These are phyloP conservation scores for Phoma herbarum DNA, from an alignment of 2,329 filamentous ascomycete genomes.

Conservation along the genomic window DNA sequence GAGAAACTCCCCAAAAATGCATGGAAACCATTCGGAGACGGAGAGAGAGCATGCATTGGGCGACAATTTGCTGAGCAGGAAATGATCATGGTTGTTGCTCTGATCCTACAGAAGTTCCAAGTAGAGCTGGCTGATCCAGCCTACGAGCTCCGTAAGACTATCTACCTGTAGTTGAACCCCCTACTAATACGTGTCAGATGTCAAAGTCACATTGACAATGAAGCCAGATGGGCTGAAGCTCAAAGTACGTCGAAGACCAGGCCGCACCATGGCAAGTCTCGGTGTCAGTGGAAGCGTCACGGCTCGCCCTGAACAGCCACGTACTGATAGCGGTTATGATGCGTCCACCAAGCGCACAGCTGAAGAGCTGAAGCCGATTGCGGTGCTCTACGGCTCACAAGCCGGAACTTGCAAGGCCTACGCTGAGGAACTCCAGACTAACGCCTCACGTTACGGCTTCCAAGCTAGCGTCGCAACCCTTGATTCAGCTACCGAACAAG, in stretches of 20 bases:
- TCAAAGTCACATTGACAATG: background rate
- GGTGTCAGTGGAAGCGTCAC: background rate
- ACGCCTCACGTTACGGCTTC: constrained; percentile 67
- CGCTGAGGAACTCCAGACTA: constrained; percentile 68
- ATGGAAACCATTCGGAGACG: background rate
- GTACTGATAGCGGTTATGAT: background rate
- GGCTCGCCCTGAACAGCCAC: background rate
- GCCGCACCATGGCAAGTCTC: background rate
- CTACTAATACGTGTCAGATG: no score
- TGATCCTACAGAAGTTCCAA: background rate
- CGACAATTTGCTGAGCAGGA: background rate
- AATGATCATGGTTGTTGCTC: background rate
- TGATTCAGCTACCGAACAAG: constrained; percentile 67
- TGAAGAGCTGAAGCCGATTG: constrained; percentile 57
- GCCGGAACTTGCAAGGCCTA: constrained; percentile 78
- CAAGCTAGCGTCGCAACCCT: constrained; percentile 55
- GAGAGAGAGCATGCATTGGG: background rate
- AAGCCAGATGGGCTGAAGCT: background rate
- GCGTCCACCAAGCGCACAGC: background rate
- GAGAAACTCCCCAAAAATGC: background rate
- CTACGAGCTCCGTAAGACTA: background rate
- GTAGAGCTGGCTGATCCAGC: background rate
- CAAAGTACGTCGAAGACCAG: background rate
- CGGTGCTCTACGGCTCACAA: constrained; percentile 78
- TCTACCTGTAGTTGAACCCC: no score